Evolutionary conservation across 192 early-diverging fungal genomes (phyloP).

Genomic region (Hyaloraphidium curvatum): DNA sequence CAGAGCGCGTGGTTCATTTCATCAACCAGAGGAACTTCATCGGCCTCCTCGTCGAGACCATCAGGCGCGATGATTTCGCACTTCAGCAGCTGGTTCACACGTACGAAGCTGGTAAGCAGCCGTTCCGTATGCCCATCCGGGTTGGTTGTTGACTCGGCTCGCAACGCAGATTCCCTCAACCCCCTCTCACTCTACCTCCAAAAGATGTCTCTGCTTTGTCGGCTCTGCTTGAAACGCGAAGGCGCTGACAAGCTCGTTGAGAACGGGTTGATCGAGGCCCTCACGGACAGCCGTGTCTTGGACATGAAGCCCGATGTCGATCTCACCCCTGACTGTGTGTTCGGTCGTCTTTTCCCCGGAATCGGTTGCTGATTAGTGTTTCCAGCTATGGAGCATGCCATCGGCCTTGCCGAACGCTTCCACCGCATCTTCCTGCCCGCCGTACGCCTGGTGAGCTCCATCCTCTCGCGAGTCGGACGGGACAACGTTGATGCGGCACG

Average conservation of each 20-base stretch:
- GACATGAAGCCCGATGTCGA: conserved; percentile 40
- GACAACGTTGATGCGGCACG: conserved; percentile 20
- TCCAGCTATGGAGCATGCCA: not conserved
- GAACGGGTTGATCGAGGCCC: conserved; percentile 53
- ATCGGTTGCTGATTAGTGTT: not conserved
- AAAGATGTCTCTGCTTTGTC: conserved; percentile 62
- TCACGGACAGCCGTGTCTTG: conserved; percentile 51
- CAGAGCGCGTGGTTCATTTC: too few relatives aligned
- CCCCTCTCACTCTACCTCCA: conserved; percentile 55
- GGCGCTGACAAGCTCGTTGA: conserved; percentile 63
- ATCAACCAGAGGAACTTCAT: too few relatives aligned
- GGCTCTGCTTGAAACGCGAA: conserved; percentile 48
- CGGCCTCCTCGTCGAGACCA: conserved; percentile 29
- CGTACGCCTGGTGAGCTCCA: conserved; percentile 32
- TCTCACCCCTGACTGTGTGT: conserved; percentile 14
- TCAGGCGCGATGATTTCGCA: conserved; percentile 40
- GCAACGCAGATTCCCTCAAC: conserved; percentile 30
- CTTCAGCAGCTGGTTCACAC: conserved; percentile 26
- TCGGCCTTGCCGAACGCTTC: conserved; percentile 29
- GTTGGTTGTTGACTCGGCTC: too few relatives aligned
- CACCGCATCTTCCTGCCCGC: conserved; percentile 39
- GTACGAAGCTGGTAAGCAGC: too few relatives aligned
- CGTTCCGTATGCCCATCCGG: too few relatives aligned
- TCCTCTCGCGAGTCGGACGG: conserved; percentile 21
- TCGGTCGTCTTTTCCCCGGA: not conserved